These are phyloP conservation scores for Phlyctochytrium arcticum DNA, from an alignment of 192 early-diverging fungal genomes.

Conservation along the genomic window DNA sequence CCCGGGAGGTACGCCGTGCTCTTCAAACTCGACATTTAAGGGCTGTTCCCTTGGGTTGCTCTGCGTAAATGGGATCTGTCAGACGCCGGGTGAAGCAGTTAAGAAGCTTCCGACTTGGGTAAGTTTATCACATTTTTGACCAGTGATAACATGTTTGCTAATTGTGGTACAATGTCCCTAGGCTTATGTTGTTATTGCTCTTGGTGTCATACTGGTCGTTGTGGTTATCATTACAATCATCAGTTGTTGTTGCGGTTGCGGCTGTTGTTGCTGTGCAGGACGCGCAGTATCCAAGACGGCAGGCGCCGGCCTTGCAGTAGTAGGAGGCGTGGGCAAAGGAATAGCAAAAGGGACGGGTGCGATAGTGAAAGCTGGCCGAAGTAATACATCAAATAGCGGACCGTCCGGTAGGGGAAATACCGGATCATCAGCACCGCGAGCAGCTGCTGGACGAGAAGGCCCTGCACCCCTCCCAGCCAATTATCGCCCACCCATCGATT, in stretches of 20 bases:
- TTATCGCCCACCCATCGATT: neutral
- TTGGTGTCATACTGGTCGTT: neutral
- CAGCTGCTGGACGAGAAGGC: neutral
- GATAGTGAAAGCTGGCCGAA: no score
- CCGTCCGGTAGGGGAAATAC: neutral
- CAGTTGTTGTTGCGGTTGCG: neutral
- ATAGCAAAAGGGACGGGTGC: neutral
- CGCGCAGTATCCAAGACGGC: neutral
- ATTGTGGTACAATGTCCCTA: no score
- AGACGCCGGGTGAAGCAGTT: neutral
- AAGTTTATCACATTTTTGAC: no score
- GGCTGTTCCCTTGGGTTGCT: neutral
- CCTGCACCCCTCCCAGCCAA: slow-evolving; percentile 5
- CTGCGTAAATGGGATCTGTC: neutral
- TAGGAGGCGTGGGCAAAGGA: neutral
- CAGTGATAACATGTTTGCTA: no score
- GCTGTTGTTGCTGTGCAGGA: neutral
- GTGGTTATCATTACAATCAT: neutral
- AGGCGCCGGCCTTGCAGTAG: neutral
- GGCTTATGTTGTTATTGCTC: neutral
- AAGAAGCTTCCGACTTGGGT: neutral
- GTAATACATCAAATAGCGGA: no score
- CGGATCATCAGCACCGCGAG: neutral
- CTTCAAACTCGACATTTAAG: no score
- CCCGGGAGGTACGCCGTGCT: no score